Base-by-base conservation (phyloP, 2,329 filamentous ascomycete genomes). In the Corynespora cassiicola region DNA sequence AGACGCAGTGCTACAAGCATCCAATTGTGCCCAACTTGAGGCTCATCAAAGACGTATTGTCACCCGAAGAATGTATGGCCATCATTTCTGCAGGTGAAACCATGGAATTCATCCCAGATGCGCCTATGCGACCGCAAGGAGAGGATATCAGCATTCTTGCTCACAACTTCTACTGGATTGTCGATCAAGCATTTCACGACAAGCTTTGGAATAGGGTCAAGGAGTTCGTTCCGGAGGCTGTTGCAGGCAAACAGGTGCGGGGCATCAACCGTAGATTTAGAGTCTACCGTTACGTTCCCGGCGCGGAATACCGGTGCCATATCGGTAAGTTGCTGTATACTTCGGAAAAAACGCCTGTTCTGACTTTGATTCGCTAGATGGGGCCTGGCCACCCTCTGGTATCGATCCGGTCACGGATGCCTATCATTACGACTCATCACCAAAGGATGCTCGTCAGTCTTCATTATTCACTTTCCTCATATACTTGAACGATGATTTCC, bases 101-200 rank as follows among this genome's bases (percentile, higher is more conserved):
- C 0, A 77, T 86, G 29, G 78, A 78, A 6, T 88, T 87, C 47
- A 72, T 84, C 0, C 85, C 85, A 0, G 85, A 88, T 53, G 81
- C 82, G 1, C 85, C 85, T 0, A 69, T 87, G 19, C 79, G 82
- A 2, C 80, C 82, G n/a, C 81, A 84, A 39, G 81, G 80, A 11
- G 82, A 86, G 44, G 69, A 70, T 36, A 74, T 75, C 16, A 86
- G 82, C 54, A 77, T 87, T 30, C 65, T 87, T 1, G 85, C 85
- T 0, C 85, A 88, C 69, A 88, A 87, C 63, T 86, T 88, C 52
- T 87, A 87, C 70, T 88, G 85, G 85, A 74, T 88, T 7, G 74
- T 83, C 9, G 85, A 88, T 50, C 71, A 74, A 15, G 71, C 74
- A 0, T 87, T 87, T 60, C 79, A 84, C 53, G 77, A 84, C 39